These are phyloP conservation scores for Paxillus involutus DNA, from an alignment of 768 basidiomycete species.

Conservation along the genomic window DNA sequence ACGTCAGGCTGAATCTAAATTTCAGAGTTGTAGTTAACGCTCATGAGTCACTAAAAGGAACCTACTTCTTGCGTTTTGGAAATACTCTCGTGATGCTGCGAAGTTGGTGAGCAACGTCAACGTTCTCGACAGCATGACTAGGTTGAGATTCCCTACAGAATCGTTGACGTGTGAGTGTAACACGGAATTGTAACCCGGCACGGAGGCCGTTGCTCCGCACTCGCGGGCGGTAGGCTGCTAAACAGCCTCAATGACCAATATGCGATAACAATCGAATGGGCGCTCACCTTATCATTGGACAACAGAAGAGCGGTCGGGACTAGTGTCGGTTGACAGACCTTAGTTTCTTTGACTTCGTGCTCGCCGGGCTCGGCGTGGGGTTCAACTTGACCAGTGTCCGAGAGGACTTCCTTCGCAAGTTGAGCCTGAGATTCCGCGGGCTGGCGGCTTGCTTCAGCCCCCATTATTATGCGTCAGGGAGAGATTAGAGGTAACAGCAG, in stretches of 20 bases:
- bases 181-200: neutral
- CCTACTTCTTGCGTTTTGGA: neutral
- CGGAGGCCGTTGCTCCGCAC: conserved; percentile 1
- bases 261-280: neutral
- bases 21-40: neutral
- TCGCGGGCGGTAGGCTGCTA: neutral
- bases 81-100: neutral
- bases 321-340: neutral
- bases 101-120: neutral
- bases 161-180: neutral
- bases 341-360: neutral
- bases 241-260: neutral
- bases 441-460: conserved; percentile 2
- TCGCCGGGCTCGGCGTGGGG: neutral
- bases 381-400: neutral
- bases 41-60: neutral
- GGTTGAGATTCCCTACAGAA: neutral
- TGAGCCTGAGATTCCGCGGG: neutral
- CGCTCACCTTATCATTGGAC: neutral
- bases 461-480: neutral
- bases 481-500: neutral
- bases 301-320: neutral
- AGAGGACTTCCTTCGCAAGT: neutral
- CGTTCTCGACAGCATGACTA: neutral
- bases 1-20: neutral